A percentile compares a stretch with the other conserved stretches of the same genome.
Evolutionary conservation across 495 filamentous ascomycete genomes (phyloP).

Genomic region (Apodospora peruviana): DNA sequence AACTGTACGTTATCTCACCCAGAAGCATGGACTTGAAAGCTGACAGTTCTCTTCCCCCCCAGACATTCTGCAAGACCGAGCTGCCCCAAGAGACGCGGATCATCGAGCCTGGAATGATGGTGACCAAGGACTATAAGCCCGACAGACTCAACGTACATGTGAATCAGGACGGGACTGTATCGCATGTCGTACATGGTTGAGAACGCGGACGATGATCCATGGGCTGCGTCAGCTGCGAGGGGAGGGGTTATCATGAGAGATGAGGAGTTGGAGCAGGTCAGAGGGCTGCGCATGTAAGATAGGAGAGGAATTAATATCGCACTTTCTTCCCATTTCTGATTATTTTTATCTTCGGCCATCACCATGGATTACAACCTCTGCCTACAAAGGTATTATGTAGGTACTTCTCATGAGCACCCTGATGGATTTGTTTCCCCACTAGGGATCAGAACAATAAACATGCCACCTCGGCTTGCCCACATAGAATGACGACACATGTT

Average conservation of each 20-base stretch:
- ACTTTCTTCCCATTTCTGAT: too few relatives aligned
- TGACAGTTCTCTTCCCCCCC: background rate
- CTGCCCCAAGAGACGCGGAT: slow-evolving; percentile 64
- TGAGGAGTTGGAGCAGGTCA: too few relatives aligned
- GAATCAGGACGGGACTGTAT: slow-evolving; percentile 66
- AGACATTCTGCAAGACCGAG: slow-evolving; percentile 74
- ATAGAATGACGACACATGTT: too few relatives aligned
- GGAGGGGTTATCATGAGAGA: background rate
- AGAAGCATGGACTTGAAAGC: too few relatives aligned
- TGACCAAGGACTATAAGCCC: slow-evolving; percentile 56
- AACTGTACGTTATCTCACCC: slow-evolving; percentile 23
- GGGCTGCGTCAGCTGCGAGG: background rate
- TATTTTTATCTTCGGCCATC: too few relatives aligned
- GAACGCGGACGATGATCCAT: background rate
- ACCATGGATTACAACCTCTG: too few relatives aligned
- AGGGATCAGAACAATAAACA: background rate
- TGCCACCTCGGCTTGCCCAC: background rate
- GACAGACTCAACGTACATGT: slow-evolving; percentile 68
- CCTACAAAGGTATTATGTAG: too few relatives aligned
- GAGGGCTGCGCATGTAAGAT: too few relatives aligned
- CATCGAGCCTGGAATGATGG: slow-evolving; percentile 56
- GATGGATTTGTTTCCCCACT: too few relatives aligned
- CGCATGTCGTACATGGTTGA: slow-evolving; percentile 58
- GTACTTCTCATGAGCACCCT: too few relatives aligned
- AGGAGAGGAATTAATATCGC: too few relatives aligned